Percentiles rank a stretch among this genome's conserved stretches.
These are phyloP conservation scores for Rhodotorula sp. DNA, from an alignment of 1,284 basidiomycete species.

Conservation along the genomic window DNA sequence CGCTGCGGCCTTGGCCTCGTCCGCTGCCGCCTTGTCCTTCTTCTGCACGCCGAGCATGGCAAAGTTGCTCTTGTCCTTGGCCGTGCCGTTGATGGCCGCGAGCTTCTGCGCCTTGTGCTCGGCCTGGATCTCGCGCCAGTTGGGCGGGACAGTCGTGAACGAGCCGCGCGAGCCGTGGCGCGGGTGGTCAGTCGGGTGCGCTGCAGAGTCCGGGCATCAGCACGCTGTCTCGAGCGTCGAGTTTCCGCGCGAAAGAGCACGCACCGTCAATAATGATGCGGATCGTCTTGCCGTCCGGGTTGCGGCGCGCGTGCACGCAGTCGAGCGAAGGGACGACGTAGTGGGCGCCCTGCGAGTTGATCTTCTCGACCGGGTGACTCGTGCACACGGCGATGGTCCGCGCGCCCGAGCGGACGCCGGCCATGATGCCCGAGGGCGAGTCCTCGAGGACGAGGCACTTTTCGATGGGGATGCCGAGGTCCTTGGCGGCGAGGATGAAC, in stretches of 20 bases:
- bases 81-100: not conserved
- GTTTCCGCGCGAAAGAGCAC: no score
- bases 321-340: constrained; percentile 55
- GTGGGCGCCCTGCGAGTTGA: constrained; percentile 69
- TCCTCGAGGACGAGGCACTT: constrained; percentile 70
- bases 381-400: constrained; percentile 75
- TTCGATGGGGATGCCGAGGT: constrained; percentile 63
- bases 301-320: constrained; percentile 41
- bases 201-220: constrained; percentile 6
- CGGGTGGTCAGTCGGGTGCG: constrained; percentile 40
- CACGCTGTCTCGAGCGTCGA: no score
- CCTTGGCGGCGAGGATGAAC: constrained; percentile 53
- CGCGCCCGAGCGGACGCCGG: constrained; percentile 65
- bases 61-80: not conserved
- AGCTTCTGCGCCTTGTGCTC: not conserved
- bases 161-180: constrained; percentile 39
- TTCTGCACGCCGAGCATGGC: not conserved
- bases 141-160: constrained; percentile 38
- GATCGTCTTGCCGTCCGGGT: constrained; percentile 38
- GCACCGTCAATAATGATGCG: constrained; percentile 29
- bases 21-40: not conserved
- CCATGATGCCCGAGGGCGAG: constrained; percentile 70
- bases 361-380: constrained; percentile 56
- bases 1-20: not conserved
- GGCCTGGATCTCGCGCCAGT: constrained; percentile 18